Percentiles rank a stretch among this genome's conserved stretches.
Evolutionary conservation across 129 eudicot genomes (phyloP).

Genomic region (Tagetes erecta): DNA sequence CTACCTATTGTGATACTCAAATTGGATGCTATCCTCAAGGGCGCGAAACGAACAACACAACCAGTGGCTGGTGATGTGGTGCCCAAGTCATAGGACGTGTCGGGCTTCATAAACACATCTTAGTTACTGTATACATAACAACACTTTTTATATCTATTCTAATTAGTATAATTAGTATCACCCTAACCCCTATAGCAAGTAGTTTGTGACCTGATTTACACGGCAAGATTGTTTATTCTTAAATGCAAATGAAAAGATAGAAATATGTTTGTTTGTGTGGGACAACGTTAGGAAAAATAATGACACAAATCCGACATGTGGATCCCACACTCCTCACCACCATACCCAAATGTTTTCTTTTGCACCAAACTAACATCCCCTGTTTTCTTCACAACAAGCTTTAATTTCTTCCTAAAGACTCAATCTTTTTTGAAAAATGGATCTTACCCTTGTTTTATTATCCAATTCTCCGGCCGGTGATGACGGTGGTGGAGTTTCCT

Average conservation of each 20-base stretch:
- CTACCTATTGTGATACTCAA: too few relatives aligned
- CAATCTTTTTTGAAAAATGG: conserved; percentile 38
- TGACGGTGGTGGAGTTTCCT: conserved; percentile 42
- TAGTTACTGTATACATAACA: too few relatives aligned
- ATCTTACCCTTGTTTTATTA: conserved; percentile 39
- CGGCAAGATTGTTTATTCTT: conserved; percentile 24
- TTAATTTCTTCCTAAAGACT: not conserved
- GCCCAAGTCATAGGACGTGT: too few relatives aligned
- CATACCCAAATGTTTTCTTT: conserved; percentile 24
- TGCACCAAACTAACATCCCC: conserved; percentile 31
- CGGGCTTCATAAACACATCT: too few relatives aligned
- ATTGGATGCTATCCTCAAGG: too few relatives aligned
- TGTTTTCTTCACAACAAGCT: conserved; percentile 17
- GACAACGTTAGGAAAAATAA: conserved; percentile 62
- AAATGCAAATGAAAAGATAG: conserved; percentile 22
- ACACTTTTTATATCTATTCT: too few relatives aligned
- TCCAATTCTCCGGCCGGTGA: conserved; percentile 29
- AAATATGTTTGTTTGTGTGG: conserved; percentile 37
- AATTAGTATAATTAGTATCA: too few relatives aligned
- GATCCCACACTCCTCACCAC: conserved; percentile 45
- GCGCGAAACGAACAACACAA: too few relatives aligned
- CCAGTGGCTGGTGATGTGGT: too few relatives aligned
- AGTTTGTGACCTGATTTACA: too few relatives aligned
- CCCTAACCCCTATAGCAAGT: too few relatives aligned
- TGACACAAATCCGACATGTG: conserved; percentile 69